Evolutionary conservation across 768 basidiomycete genomes (phyloP).

Genomic region (Podaxis sp.): DNA sequence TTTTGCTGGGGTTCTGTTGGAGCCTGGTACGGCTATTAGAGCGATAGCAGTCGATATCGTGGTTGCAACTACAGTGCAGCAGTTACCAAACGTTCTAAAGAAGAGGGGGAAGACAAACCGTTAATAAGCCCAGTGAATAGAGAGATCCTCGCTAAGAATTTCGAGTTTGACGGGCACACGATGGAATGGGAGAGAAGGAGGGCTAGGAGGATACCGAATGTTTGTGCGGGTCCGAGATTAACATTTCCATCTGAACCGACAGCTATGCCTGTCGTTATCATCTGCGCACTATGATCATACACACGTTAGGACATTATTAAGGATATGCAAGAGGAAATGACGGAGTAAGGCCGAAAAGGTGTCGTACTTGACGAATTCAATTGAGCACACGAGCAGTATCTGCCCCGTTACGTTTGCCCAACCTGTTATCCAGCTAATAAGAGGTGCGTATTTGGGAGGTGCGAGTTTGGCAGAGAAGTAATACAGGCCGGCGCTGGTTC

Average conservation of each 20-base stretch:
- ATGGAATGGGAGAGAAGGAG: conserved; percentile 55
- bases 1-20: conserved; percentile 49
- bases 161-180: conserved; percentile 59
- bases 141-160: conserved; percentile 54
- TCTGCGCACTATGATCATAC: conserved; percentile 41
- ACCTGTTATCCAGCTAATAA: conserved; percentile 67
- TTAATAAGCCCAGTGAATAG: conserved; percentile 59
- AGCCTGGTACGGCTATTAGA: conserved; percentile 48
- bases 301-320: not conserved
- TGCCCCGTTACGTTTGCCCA: conserved; percentile 50
- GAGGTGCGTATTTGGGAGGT: conserved; percentile 55
- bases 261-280: conserved; percentile 61
- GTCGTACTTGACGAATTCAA: conserved; percentile 52
- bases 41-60: conserved; percentile 55
- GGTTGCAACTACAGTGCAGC: conserved; percentile 42
- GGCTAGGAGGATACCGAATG: conserved; percentile 57
- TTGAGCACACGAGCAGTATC: conserved; percentile 51
- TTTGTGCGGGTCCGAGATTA: conserved; percentile 45
- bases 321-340: no score
- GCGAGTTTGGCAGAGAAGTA: conserved; percentile 79
- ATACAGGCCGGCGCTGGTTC: conserved; percentile 77
- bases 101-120: conserved; percentile 25
- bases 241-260: conserved; percentile 51
- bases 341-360: not conserved
- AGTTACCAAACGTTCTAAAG: not conserved